These are phyloP conservation scores for Quercus alba DNA, from an alignment of 306 rosid species.

Conservation along the genomic window DNA sequence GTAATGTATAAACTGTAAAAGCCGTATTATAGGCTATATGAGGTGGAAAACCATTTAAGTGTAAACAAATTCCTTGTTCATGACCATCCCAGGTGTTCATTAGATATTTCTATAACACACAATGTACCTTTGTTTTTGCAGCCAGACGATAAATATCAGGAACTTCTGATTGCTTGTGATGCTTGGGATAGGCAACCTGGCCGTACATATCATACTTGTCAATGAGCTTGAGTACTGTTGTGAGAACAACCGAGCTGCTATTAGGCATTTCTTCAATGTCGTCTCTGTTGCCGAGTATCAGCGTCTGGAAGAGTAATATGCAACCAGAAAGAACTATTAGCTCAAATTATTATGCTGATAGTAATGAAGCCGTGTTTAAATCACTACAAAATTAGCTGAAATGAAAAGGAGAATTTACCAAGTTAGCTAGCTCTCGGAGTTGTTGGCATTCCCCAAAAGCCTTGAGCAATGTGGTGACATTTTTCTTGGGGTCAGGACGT, in stretches of 20 bases:
- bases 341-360: background rate
- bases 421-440: constrained; percentile 71
- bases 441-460: constrained; percentile 78
- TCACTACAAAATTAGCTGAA: background rate
- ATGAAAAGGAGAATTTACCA: constrained; percentile 35
- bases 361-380: background rate
- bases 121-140: constrained; percentile 73
- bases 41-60: background rate
- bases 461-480: constrained; percentile 75
- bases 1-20: too few species aligned
- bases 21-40: background rate
- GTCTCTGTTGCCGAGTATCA: constrained; percentile 85
- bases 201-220: constrained; percentile 83
- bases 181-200: constrained; percentile 85
- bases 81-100: background rate
- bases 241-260: constrained; percentile 64
- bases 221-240: constrained; percentile 66
- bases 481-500: constrained; percentile 91
- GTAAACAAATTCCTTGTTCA: background rate
- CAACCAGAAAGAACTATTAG: constrained; percentile 9
- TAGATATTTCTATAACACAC: background rate
- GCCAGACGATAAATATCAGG: constrained; percentile 80
- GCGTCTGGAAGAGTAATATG: constrained; percentile 43
- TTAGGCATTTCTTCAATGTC: constrained; percentile 70
- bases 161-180: constrained; percentile 79